phyloP scores from a whole-genome alignment of 177 flowering plant species.

The Vitis hybrid region DNA sequence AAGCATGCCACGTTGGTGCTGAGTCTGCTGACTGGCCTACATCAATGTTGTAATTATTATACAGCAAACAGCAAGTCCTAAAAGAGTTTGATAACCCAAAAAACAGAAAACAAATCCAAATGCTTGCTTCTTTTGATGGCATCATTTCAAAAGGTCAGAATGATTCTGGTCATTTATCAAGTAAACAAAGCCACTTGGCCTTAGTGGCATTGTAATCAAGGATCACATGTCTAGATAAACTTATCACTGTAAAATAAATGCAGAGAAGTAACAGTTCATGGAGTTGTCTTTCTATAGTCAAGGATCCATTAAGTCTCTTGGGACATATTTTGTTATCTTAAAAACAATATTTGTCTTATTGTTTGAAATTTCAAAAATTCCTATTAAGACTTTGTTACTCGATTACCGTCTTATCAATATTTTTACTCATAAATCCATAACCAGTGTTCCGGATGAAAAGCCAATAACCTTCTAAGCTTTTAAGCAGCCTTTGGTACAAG shows the following conservation, averaged over 20 bases:
- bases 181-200: background rate
- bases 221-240: background rate
- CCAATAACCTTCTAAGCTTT: no score
- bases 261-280: background rate
- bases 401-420: no score
- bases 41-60: conserved; percentile 21
- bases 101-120: background rate
- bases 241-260: background rate
- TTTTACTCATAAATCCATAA: no score
- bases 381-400: no score
- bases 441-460: no score
- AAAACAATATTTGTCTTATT: no score
- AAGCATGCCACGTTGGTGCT: conserved; percentile 39
- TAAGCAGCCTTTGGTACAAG: no score
- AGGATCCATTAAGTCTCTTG: background rate
- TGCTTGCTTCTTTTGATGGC: background rate
- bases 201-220: background rate
- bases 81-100: conserved; percentile 4
- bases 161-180: background rate
- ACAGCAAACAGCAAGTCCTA: conserved; percentile 8
- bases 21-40: conserved; percentile 40
- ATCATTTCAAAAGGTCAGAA: background rate
- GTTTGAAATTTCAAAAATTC: no score
- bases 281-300: background rate
- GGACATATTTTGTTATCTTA: no score